Evolutionary conservation across 306 rosid genomes (phyloP).

Genomic region (Lathyrus oleraceus): DNA sequence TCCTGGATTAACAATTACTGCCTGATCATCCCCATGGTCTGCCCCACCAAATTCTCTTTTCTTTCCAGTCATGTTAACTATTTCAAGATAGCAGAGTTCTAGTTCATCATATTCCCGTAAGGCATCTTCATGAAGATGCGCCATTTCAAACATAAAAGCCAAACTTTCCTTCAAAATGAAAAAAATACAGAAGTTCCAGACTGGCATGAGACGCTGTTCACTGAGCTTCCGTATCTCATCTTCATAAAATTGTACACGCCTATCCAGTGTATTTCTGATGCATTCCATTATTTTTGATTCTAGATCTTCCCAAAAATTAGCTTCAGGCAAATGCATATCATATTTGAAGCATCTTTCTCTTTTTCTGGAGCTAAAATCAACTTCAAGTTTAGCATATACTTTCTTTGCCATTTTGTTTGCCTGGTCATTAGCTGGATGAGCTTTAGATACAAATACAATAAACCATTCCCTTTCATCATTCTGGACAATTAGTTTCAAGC

Average conservation of each 20-base stretch:
- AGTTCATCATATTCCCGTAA: constrained; percentile 93
- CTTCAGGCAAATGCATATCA: constrained; percentile 77
- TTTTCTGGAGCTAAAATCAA: constrained; percentile 86
- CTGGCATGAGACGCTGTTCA: too few relatives aligned
- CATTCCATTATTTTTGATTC: constrained; percentile 90
- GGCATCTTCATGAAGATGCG: constrained; percentile 94
- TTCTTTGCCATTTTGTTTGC: constrained; percentile 82
- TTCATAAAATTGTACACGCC: constrained; percentile 95
- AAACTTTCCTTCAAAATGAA: constrained; percentile 96
- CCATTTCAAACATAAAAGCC: constrained; percentile 98
- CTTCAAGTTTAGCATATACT: constrained; percentile 93
- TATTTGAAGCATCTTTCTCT: constrained; percentile 98
- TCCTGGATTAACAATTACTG: constrained; percentile 73
- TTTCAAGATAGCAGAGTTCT: constrained; percentile 93
- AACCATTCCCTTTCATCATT: constrained; percentile 99
- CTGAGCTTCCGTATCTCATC: too few relatives aligned
- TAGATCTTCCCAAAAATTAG: constrained; percentile 94
- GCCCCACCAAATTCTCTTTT: constrained; percentile 87
- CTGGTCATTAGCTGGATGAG: constrained; percentile 82
- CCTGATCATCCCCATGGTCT: constrained; percentile 89
- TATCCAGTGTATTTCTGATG: constrained; percentile 88
- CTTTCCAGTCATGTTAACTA: constrained; percentile 74
- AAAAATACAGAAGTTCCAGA: constrained; percentile 98
- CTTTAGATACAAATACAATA: constrained; percentile 89
- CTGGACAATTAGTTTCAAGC: constrained; percentile 91